Conservation (phyloP, 805 yeast genomes). For the Starmera quercuum region DNA sequence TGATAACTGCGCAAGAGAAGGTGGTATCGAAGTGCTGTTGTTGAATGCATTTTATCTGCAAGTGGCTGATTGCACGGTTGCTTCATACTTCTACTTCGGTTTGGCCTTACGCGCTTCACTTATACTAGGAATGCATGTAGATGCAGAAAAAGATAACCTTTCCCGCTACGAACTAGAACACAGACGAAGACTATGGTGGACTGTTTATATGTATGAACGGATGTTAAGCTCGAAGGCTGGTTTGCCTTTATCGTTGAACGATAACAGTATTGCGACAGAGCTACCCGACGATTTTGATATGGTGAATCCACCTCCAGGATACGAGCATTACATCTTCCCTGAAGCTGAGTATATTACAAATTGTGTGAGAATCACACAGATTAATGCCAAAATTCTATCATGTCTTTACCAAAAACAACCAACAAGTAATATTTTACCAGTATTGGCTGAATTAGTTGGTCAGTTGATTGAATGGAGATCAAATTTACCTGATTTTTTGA, state of each 20-base stretch:
- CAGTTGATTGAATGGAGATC: constrained; percentile 63
- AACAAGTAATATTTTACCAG: constrained; percentile 65
- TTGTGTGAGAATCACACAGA: constrained; percentile 72
- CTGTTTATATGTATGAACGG: constrained; percentile 74
- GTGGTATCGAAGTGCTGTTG: constrained; percentile 70
- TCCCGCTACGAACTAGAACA: constrained; percentile 71
- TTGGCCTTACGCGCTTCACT: constrained; percentile 66
- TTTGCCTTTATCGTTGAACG: constrained; percentile 69
- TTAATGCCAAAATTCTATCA: constrained; percentile 65
- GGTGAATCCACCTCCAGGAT: constrained; percentile 51
- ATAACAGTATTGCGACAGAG: constrained; percentile 73
- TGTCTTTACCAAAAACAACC: constrained; percentile 71
- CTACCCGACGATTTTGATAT: constrained; percentile 67
- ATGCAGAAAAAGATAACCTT: constrained; percentile 63
- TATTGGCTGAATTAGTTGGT: constrained; percentile 61
- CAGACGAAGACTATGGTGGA: constrained; percentile 82
- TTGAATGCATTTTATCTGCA: constrained; percentile 74
- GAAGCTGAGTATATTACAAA: constrained; percentile 71
- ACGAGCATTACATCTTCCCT: constrained; percentile 65
- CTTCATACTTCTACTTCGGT: constrained; percentile 76
- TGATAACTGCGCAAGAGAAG: constrained; percentile 69
- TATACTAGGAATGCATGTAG: constrained; percentile 76
- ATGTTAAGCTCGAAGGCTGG: constrained; percentile 83
- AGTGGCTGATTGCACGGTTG: constrained; percentile 78
- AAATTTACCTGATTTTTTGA: constrained; percentile 53